Conservation (phyloP, 768 basidiomycete genomes). For the Suillus subluteus region DNA sequence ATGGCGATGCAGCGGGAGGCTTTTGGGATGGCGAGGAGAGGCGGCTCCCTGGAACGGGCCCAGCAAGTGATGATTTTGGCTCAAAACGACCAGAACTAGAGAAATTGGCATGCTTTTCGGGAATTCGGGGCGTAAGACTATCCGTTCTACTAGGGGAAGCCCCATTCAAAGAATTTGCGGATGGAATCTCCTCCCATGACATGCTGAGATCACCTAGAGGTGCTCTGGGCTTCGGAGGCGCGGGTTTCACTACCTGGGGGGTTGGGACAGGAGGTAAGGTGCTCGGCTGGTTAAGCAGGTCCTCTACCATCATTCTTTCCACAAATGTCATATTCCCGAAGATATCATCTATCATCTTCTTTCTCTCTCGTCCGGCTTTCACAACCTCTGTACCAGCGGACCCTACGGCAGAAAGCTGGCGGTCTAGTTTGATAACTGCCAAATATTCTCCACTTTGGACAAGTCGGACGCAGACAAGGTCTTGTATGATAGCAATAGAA, state of each 20-base stretch:
- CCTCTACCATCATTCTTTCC: constrained; percentile 66
- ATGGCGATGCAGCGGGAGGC: neutral
- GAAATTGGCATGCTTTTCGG: constrained; percentile 26
- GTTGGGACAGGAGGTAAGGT: constrained; percentile 23
- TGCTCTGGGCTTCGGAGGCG: constrained; percentile 27
- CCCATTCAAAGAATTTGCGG: constrained; percentile 13
- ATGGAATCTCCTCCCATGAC: constrained; percentile 64
- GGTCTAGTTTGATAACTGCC: constrained; percentile 78
- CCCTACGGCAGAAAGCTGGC: constrained; percentile 54
- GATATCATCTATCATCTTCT: constrained; percentile 72
- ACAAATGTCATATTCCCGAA: constrained; percentile 61
- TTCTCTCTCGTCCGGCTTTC: constrained; percentile 52
- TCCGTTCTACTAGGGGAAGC: constrained; percentile 5
- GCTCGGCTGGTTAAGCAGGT: constrained; percentile 50
- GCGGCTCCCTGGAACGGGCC: constrained; percentile 12
- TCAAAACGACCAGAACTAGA: constrained; percentile 12
- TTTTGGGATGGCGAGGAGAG: constrained; percentile 4
- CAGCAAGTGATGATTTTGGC: neutral
- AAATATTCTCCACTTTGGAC: constrained; percentile 71
- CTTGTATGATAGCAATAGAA: constrained; percentile 65
- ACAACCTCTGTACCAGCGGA: constrained; percentile 35
- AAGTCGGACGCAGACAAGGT: constrained; percentile 78
- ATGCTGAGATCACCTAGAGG: constrained; percentile 41
- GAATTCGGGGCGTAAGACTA: constrained; percentile 19
- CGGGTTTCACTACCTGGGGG: constrained; percentile 11